These are phyloP conservation scores for Lonicera japonica DNA, from an alignment of 129 eudicot genomes.

Conservation along the genomic window DNA sequence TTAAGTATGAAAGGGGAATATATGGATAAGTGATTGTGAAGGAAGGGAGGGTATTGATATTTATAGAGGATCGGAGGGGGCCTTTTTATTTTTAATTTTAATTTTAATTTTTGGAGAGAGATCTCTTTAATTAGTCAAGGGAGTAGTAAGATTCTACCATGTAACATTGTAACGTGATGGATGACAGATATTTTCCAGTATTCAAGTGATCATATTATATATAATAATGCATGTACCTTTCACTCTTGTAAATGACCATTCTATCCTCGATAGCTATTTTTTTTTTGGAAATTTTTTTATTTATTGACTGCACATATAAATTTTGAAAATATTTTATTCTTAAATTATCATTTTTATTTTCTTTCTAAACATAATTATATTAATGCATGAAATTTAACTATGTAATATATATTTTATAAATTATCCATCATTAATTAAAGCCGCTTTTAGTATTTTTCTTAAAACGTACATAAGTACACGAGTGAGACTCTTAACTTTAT, in stretches of 20 bases:
- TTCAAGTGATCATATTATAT: neutral
- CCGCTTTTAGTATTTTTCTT: too few species aligned
- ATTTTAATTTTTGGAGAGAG: conserved; percentile 1
- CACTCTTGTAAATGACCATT: conserved; percentile 12
- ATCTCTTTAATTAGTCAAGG: conserved; percentile 21
- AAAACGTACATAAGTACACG: too few species aligned
- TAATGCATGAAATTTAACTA: too few species aligned
- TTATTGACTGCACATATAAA: too few species aligned
- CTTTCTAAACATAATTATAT: too few species aligned
- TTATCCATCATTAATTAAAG: too few species aligned
- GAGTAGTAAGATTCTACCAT: conserved; percentile 18
- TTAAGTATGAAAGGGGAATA: neutral
- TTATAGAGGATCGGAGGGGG: conserved; percentile 15
- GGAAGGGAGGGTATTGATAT: neutral
- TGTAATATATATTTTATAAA: too few species aligned
- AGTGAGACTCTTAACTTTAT: too few species aligned
- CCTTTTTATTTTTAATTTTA: neutral
- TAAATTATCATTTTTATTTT: too few species aligned
- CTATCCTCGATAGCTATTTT: neutral
- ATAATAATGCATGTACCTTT: neutral
- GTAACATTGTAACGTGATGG: conserved; percentile 22
- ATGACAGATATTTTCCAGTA: conserved; percentile 35
- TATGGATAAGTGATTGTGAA: neutral
- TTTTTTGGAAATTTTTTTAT: too few species aligned
- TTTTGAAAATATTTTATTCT: too few species aligned